A percentile compares a stretch with the other conserved stretches of the same genome.
These are phyloP conservation scores for Plenodomus biglobosus DNA, from an alignment of 2,329 filamentous ascomycete genomes.

Conservation along the genomic window DNA sequence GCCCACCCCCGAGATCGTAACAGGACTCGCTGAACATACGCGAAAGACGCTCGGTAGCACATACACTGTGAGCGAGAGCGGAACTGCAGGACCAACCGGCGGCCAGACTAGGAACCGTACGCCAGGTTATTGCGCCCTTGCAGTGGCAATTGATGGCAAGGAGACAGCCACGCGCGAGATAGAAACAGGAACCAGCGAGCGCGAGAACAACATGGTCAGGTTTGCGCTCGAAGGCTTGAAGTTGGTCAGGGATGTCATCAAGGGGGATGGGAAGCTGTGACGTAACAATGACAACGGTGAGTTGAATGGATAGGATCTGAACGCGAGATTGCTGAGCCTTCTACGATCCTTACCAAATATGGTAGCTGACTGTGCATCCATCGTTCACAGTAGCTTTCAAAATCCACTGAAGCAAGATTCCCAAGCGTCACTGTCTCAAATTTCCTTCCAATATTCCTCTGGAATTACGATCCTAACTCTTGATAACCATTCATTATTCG, in stretches of 20 bases:
- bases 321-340: background rate
- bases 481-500: background rate
- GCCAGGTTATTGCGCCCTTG: conserved; percentile 65
- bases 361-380: background rate
- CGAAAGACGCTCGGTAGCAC: conserved; percentile 58
- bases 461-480: background rate
- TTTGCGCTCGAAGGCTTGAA: conserved; percentile 62
- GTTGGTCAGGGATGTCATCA: conserved; percentile 60
- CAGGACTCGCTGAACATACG: conserved; percentile 58
- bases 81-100: conserved; percentile 64
- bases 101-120: conserved; percentile 59
- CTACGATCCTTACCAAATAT: background rate
- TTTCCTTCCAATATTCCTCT: background rate
- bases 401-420: background rate
- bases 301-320: background rate
- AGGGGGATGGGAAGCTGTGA: conserved; percentile 47
- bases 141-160: conserved; percentile 58
- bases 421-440: background rate
- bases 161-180: conserved; percentile 58
- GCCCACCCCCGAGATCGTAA: conserved; percentile 61
- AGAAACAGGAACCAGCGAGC: conserved; percentile 57
- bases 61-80: conserved; percentile 61
- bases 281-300: background rate
- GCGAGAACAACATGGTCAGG: conserved; percentile 63
- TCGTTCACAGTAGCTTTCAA: background rate